A percentile compares a stretch with the other conserved stretches of the same genome.
These are phyloP conservation scores for Hypomontagnella monticulosa DNA, from an alignment of 495 filamentous ascomycete genomes.

Conservation along the genomic window DNA sequence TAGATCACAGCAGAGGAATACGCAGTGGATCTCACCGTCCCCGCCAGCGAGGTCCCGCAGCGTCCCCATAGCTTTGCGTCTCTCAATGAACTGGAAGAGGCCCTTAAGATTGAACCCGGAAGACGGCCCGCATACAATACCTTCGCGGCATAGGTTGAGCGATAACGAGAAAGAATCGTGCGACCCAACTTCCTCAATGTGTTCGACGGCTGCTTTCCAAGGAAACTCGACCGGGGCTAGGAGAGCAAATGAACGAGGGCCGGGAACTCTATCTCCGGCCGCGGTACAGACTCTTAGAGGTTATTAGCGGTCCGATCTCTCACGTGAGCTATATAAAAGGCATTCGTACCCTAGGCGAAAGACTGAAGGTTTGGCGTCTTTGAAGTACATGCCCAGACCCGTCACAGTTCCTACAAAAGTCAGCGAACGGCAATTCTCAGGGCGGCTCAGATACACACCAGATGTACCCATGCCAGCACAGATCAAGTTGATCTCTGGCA, in stretches of 20 bases:
- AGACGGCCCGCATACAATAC: slow-evolving; percentile 68
- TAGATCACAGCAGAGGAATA: slow-evolving; percentile 70
- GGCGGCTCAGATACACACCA: slow-evolving; percentile 27
- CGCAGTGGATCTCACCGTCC: slow-evolving; percentile 61
- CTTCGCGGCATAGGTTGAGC: slow-evolving; percentile 64
- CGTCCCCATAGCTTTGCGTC: slow-evolving; percentile 56
- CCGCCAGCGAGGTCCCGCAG: slow-evolving; percentile 56
- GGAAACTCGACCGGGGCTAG: slow-evolving; percentile 65
- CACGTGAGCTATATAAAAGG: background rate
- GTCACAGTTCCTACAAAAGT: slow-evolving; percentile 59
- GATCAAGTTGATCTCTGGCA: slow-evolving; percentile 67
- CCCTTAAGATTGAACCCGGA: slow-evolving; percentile 68
- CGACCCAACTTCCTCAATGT: slow-evolving; percentile 64
- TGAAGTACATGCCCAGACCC: slow-evolving; percentile 64
- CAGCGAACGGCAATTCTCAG: background rate
- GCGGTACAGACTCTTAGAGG: slow-evolving; percentile 61
- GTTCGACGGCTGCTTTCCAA: slow-evolving; percentile 64
- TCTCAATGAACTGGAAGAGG: slow-evolving; percentile 61
- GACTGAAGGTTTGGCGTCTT: slow-evolving; percentile 61
- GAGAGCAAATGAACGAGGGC: slow-evolving; percentile 63
- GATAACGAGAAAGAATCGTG: slow-evolving; percentile 63
- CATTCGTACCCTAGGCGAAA: slow-evolving; percentile 51
- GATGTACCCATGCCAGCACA: slow-evolving; percentile 67
- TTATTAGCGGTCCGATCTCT: slow-evolving; percentile 5
- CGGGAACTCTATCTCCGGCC: slow-evolving; percentile 65